A percentile compares a stretch with the other conserved stretches of the same genome.
These are phyloP conservation scores for Trichophyton schoenleinii DNA, from an alignment of 2,329 filamentous ascomycete genomes.

Conservation along the genomic window DNA sequence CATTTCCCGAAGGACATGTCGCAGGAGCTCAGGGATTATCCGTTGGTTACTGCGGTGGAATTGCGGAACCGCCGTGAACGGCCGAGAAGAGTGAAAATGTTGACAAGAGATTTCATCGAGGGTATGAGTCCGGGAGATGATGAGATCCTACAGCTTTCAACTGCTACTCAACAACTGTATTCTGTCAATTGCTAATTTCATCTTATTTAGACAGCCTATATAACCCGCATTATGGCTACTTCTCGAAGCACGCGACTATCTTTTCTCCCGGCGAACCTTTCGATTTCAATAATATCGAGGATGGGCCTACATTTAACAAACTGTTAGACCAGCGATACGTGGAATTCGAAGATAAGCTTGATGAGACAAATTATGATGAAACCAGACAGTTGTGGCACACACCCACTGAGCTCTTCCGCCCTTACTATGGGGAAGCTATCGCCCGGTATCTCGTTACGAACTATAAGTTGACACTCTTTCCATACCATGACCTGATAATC, in stretches of 20 bases:
- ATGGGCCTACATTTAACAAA: slow-evolving; percentile 74
- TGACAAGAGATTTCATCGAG: slow-evolving; percentile 94
- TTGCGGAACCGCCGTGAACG: slow-evolving; percentile 60
- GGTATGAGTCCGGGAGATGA: slow-evolving; percentile 42
- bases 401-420: slow-evolving; percentile 89
- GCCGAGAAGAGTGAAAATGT: slow-evolving; percentile 85
- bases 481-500: slow-evolving; percentile 92
- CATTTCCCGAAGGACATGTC: slow-evolving; percentile 63
- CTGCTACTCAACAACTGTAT: not conserved
- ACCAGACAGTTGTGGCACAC: slow-evolving; percentile 95
- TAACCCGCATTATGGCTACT: slow-evolving; percentile 90
- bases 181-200: slow-evolving; percentile 1
- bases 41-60: slow-evolving; percentile 71
- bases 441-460: slow-evolving; percentile 93
- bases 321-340: slow-evolving; percentile 68
- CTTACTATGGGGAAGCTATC: slow-evolving; percentile 93
- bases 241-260: slow-evolving; percentile 91
- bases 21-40: slow-evolving; percentile 69
- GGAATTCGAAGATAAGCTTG: slow-evolving; percentile 79
- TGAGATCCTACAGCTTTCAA: not conserved
- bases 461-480: slow-evolving; percentile 87
- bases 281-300: slow-evolving; percentile 65
- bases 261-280: slow-evolving; percentile 89
- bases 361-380: slow-evolving; percentile 56
- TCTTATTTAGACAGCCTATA: slow-evolving; percentile 65